Base-by-base conservation (phyloP, 306 rosid genomes). In the Argentina anserina region DNA sequence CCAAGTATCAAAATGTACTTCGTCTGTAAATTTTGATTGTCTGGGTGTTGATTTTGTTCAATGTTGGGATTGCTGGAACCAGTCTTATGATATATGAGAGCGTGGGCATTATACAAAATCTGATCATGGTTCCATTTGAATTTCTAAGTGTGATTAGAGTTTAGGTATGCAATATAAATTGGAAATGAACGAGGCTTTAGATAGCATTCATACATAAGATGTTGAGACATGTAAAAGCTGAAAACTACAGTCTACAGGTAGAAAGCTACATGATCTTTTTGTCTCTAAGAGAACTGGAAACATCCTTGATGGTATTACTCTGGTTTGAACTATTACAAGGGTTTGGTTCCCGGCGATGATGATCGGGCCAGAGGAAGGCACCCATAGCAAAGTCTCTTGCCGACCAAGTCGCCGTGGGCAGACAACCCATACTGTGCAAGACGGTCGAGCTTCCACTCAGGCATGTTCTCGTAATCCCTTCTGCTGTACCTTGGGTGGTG, bases 371-470 rank as follows among this genome's bases (percentile, higher is more conserved):
- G 62, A 90, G 92, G 71, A 92, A 87, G 69, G 98, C 87, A 23
- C 95, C 96, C 76, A 86, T 88, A 7, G 98, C 98, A 71, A 80
- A 90, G 37, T 83, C 71, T 67, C 93, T 78, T 88, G 86, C 77
- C 36, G 5, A 86, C 81, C 87, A 93, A 83, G 81, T 90, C 86
- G 41, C 93, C 97, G 4, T 76, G 43, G 4, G 84, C 58, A 11
- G 91, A 77, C 74, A 88, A 71, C 15, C 98, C 98, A 71, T 93
- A 90, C 66, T 90, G 89, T n/a, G 83, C 56, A 26, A 92, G 89
- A 5, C 75, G 25, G 68, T 93, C 82, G 4, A 93, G 84, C 85
- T 84, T 88, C 97, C 97, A 86, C 77, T 90, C 91, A 0, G 96
- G 91, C 97, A 92, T 90, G 71, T 83, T 72, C 69, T 80, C 71